Evolutionary conservation across 2,329 filamentous ascomycete species (phyloP).

Genomic region (Helicocarpus griseus): DNA sequence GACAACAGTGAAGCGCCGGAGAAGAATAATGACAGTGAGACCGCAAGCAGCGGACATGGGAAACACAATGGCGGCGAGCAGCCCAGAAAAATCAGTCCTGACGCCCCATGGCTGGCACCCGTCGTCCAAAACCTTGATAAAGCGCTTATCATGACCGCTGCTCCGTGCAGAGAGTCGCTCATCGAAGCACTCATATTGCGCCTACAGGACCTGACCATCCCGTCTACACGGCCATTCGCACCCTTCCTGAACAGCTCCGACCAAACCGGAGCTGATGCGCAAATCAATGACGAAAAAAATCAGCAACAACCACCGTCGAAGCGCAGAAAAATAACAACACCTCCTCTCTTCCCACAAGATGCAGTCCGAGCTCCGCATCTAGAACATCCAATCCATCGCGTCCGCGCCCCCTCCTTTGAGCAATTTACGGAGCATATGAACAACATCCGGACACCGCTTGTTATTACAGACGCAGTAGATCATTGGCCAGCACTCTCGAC

Average conservation of each 20-base stretch:
- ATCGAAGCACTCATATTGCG: slow-evolving; percentile 29
- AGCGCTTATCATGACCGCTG: slow-evolving; percentile 65
- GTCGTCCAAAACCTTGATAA: slow-evolving; percentile 62
- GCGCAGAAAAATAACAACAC: slow-evolving; percentile 21
- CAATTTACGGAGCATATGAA: slow-evolving; percentile 54
- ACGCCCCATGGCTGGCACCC: slow-evolving; percentile 41
- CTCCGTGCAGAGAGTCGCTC: slow-evolving; percentile 43
- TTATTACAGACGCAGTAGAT: slow-evolving; percentile 56
- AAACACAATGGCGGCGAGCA: background rate
- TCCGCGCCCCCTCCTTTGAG: slow-evolving; percentile 44
- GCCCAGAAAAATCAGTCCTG: slow-evolving; percentile 11
- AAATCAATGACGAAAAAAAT: background rate
- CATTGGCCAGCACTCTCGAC: slow-evolving; percentile 69
- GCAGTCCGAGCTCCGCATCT: slow-evolving; percentile 25
- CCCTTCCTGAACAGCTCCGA: background rate
- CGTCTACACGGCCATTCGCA: slow-evolving; percentile 5
- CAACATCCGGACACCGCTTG: slow-evolving; percentile 46
- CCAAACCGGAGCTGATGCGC: slow-evolving; percentile 8
- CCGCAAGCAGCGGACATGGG: slow-evolving; percentile 11
- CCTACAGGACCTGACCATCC: slow-evolving; percentile 19
- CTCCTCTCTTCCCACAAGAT: slow-evolving; percentile 24
- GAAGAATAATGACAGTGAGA: slow-evolving; percentile 4
- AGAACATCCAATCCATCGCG: slow-evolving; percentile 28
- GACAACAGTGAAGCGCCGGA: background rate
- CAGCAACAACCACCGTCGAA: slow-evolving; percentile 16